Evolutionary conservation across 805 yeast genomes (phyloP).

Genomic region (Scheffersomyces ergatensis): DNA sequence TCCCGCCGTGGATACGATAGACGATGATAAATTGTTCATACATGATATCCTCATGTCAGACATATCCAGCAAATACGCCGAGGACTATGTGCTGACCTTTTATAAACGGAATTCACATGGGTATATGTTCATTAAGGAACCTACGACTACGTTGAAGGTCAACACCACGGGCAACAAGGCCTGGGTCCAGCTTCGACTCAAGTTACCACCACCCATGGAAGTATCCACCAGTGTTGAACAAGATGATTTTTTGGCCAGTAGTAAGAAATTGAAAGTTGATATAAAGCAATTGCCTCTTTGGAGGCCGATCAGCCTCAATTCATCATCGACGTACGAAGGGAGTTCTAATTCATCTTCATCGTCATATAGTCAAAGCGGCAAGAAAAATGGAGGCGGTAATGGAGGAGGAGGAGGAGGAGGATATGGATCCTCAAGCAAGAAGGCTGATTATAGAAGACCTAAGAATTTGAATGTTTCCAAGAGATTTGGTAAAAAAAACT

Average conservation of each 20-base stretch:
- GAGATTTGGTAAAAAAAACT: conserved; percentile 7
- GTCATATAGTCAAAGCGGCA: background rate
- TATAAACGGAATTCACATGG: conserved; percentile 30
- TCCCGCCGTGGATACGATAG: background rate
- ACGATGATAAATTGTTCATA: conserved; percentile 1
- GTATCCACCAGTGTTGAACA: background rate
- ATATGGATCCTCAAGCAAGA: background rate
- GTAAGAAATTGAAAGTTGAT: conserved; percentile 22
- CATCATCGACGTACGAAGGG: background rate
- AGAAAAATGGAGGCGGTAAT: background rate
- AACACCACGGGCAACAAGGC: conserved; percentile 19
- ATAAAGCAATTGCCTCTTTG: conserved; percentile 21
- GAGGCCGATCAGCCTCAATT: conserved; percentile 17
- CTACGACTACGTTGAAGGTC: conserved; percentile 25
- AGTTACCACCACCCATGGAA: conserved; percentile 8
- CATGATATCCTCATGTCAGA: background rate
- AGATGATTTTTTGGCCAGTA: background rate
- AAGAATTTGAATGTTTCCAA: conserved; percentile 9
- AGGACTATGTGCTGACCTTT: conserved; percentile 30
- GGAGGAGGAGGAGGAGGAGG: background rate
- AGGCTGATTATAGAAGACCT: conserved; percentile 2
- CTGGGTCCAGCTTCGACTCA: conserved; percentile 24
- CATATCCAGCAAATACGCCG: conserved; percentile 9
- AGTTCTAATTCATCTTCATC: background rate
- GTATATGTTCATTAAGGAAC: conserved; percentile 34